Evolutionary conservation across 352 stramenopile genomes (phyloP), one percentile per base, ranked within the genome.

Genomic region (Pythium utonaiense): DNA sequence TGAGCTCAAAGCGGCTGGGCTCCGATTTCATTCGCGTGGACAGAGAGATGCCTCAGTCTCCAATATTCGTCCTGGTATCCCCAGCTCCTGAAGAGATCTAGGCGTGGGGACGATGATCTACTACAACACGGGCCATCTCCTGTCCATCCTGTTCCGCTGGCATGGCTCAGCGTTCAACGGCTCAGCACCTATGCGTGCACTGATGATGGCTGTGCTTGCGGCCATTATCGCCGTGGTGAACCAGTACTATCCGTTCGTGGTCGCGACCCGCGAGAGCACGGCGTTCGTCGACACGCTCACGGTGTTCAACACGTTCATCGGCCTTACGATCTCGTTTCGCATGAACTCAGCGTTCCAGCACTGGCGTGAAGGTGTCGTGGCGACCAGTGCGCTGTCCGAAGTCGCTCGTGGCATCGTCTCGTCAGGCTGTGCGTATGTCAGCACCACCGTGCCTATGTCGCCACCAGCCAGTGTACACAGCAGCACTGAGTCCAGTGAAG

Each of bases 281-380:
- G 81, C 84, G 14, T 91, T 91, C 51, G 83, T 80, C 0, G 80
- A 91, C 66, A 89, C 84, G 19, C 67, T 93, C 30, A 89, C 80
- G n/a, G 84, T 93, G 13, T 91, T 91, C 68, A 93, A 93, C 70
- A 89, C 81, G 45, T 93, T 93, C 48, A 59, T 93, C 1, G 84
- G 81, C 2, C 77, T 93, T 56, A 88, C 75, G 27, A 72, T 91
- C 45, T 91, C 81, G 27, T 93, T 91, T 53, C 80, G 84, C 30
- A 72, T 91, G 67, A 93, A 93, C 53, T 91, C 81, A 42, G 84
- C 84, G 3, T 93, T 93, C 58, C 62, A 77, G 14, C 81, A 91
- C 60, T 93, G 81, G 84, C 81, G 84, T 16, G 67, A 76, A 13
- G 84, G 84, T 28, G 75, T 93, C 28, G 67, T 89, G 19, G 77